These are phyloP conservation scores for Pyrenophora tritici-repentis DNA, from an alignment of 2,329 filamentous ascomycete genomes.

Conservation along the genomic window DNA sequence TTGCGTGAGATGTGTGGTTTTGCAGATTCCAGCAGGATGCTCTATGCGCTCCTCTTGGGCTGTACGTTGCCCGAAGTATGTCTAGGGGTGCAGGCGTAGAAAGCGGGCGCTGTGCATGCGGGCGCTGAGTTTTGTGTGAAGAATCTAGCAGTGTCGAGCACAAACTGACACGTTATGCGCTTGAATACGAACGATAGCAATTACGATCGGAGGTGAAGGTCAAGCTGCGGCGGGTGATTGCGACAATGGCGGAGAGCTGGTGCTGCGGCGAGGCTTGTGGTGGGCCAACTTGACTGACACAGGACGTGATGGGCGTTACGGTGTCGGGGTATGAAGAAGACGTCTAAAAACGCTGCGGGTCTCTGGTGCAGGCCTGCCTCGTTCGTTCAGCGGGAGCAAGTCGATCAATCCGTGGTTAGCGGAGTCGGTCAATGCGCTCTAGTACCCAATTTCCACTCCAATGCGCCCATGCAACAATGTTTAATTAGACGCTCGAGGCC, in stretches of 20 bases:
- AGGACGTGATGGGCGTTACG: background rate
- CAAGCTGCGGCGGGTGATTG: constrained; percentile 8
- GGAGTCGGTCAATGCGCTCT: constrained; percentile 41
- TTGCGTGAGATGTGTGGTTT: constrained; percentile 15
- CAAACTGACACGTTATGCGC: background rate
- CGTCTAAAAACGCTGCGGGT: background rate
- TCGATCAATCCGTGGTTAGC: constrained; percentile 18
- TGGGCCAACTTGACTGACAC: constrained; percentile 1
- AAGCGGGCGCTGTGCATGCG: background rate
- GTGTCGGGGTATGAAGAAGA: background rate
- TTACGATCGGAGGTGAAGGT: constrained; percentile 3
- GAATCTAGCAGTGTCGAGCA: background rate
- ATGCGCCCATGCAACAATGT: constrained; percentile 26
- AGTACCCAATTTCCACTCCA: constrained; percentile 24
- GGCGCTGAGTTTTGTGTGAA: background rate
- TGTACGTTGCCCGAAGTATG: background rate
- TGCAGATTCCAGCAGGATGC: constrained; percentile 3
- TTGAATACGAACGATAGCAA: constrained; percentile 17
- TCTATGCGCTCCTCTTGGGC: constrained; percentile 4
- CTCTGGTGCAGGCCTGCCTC: constrained; percentile 2
- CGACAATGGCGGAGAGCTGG: constrained; percentile 17
- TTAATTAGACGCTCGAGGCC: constrained; percentile 23
- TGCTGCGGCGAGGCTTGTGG: constrained; percentile 24
- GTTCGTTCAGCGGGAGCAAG: constrained; percentile 5
- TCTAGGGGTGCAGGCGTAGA: background rate